Conservation (phyloP, 2,329 filamentous ascomycete species). For the Exophiala aquamarina region DNA sequence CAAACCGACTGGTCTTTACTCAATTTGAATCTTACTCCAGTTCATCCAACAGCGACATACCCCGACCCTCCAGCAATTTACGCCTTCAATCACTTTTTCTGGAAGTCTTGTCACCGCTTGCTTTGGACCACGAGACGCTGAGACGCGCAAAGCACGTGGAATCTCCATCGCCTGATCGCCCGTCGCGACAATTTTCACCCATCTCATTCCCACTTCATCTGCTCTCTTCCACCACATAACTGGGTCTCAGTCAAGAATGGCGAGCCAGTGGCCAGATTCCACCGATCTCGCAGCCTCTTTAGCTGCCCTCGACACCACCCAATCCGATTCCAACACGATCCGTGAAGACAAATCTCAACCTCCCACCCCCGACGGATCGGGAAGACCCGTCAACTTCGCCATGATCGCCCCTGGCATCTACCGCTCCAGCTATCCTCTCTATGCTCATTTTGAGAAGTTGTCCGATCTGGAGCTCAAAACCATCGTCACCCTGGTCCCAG, state of each 20-base stretch:
- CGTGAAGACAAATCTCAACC: conserved; percentile 30
- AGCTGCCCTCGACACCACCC: conserved; percentile 10
- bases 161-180: too few relatives aligned
- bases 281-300: conserved; percentile 13
- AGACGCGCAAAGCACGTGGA: too few relatives aligned
- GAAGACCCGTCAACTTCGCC: conserved; percentile 71
- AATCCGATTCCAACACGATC: conserved; percentile 21
- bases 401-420: conserved; percentile 73
- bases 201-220: too few relatives aligned
- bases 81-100: too few relatives aligned
- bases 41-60: too few relatives aligned
- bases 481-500: conserved; percentile 60
- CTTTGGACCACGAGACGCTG: too few relatives aligned
- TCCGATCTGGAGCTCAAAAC: conserved; percentile 70
- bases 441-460: conserved; percentile 70
- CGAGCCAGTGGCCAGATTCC: conserved; percentile 5
- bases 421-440: conserved; percentile 75
- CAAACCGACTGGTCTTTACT: too few relatives aligned
- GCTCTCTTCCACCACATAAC: too few relatives aligned
- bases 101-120: too few relatives aligned
- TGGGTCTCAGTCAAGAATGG: conserved; percentile 6
- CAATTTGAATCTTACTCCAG: too few relatives aligned
- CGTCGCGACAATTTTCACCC: too few relatives aligned
- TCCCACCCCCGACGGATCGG: conserved; percentile 33
- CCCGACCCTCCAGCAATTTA: too few relatives aligned